Conservation (phyloP, 495 filamentous ascomycete species). For the Chaetomium fimeti region DNA sequence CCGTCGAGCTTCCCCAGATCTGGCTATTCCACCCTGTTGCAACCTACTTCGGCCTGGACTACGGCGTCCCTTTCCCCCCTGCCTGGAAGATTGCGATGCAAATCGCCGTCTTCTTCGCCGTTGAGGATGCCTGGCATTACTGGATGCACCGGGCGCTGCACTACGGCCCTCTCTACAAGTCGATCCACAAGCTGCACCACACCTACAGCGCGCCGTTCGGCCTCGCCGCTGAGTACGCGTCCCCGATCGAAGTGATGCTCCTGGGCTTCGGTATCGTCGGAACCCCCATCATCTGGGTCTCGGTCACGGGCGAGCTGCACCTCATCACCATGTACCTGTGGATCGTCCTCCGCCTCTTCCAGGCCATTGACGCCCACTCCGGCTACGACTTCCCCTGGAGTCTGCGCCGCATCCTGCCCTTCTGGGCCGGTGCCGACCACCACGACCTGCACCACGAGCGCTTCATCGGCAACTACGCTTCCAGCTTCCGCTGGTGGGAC, state of each 20-base stretch:
- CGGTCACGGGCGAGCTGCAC: conserved; percentile 80
- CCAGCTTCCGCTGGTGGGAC: conserved; percentile 99
- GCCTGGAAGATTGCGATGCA: conserved; percentile 84
- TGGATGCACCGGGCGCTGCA: conserved; percentile 93
- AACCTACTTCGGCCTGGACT: conserved; percentile 84
- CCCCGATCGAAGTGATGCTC: conserved; percentile 94
- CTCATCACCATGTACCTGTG: conserved; percentile 97
- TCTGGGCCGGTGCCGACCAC: conserved; percentile 97
- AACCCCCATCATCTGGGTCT: conserved; percentile 80
- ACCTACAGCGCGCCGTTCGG: conserved; percentile 97
- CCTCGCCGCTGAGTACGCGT: conserved; percentile 94
- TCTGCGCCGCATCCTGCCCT: conserved; percentile 89
- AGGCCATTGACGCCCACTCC: conserved; percentile 95
- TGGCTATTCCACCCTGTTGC: conserved; percentile 99
- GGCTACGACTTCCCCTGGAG: conserved; percentile 99
- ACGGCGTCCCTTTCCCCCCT: conserved; percentile 84
- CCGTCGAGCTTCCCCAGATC: conserved; percentile 95
- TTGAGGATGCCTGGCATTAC: conserved; percentile 99
- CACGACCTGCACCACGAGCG: conserved; percentile 96
- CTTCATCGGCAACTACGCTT: conserved; percentile 97
- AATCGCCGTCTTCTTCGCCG: conserved; percentile 88
- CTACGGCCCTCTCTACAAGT: conserved; percentile 91
- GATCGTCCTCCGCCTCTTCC: conserved; percentile 90
- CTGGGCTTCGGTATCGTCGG: conserved; percentile 91
- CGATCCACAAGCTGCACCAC: conserved; percentile 98